These are phyloP conservation scores for Termitomyces sp. DNA, from an alignment of 768 basidiomycete genomes.

Conservation along the genomic window DNA sequence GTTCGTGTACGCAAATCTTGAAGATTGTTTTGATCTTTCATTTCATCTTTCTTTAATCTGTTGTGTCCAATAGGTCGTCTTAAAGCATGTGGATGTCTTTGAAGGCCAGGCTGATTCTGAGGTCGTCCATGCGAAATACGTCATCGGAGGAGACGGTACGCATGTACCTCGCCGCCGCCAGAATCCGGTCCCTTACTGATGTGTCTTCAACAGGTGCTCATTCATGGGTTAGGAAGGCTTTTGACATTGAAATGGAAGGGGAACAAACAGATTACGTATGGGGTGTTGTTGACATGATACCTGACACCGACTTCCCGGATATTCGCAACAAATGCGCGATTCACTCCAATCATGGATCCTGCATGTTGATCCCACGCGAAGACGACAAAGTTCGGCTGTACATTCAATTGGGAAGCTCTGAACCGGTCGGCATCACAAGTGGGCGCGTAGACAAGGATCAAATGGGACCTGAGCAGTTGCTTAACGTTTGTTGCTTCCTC, in stretches of 20 bases:
- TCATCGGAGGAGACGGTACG: conserved; percentile 73
- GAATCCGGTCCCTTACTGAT: conserved; percentile 1
- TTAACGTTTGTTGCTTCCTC: conserved; percentile 39
- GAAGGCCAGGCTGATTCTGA: conserved; percentile 31
- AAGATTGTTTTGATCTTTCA: not conserved
- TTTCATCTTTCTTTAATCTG: not conserved
- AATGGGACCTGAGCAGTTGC: conserved; percentile 46
- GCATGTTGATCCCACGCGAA: conserved; percentile 75
- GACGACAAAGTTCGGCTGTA: conserved; percentile 67
- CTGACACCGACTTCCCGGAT: conserved; percentile 77
- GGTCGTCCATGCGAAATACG: conserved; percentile 65
- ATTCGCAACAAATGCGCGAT: conserved; percentile 62
- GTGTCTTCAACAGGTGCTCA: conserved; percentile 56
- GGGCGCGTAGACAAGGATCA: conserved; percentile 54
- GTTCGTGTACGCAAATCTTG: conserved; percentile 28
- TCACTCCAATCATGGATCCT: conserved; percentile 67
- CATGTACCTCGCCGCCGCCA: not conserved
- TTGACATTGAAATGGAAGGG: conserved; percentile 71
- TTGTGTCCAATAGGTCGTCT: conserved; percentile 32
- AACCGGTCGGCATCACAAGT: conserved; percentile 38
- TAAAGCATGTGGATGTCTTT: conserved; percentile 37
- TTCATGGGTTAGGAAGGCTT: conserved; percentile 74
- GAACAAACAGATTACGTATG: conserved; percentile 77
- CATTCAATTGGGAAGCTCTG: conserved; percentile 57
- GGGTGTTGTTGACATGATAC: conserved; percentile 75